Evolutionary conservation across 2,329 filamentous ascomycete species (phyloP).

Genomic region (Penicillium expansum): DNA sequence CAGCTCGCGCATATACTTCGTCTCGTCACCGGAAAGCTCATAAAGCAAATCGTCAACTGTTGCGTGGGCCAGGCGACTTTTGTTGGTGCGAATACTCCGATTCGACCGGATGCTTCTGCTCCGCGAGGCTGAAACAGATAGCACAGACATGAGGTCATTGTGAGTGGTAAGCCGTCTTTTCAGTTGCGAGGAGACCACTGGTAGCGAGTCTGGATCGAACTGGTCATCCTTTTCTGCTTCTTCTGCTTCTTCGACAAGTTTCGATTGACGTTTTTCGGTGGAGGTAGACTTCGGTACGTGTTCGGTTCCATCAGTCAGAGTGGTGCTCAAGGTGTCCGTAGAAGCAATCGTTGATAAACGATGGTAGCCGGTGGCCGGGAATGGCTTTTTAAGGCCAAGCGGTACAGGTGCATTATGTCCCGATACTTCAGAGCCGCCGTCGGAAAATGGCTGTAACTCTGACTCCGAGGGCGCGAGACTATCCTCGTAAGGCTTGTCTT

Average conservation of each 20-base stretch:
- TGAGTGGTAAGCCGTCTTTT: constrained; percentile 83
- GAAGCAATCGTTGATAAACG: constrained; percentile 59
- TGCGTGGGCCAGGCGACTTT: constrained; percentile 63
- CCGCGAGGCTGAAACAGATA: constrained; percentile 65
- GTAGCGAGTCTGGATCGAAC: constrained; percentile 43
- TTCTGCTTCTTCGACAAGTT: constrained; percentile 18
- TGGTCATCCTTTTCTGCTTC: constrained; percentile 42
- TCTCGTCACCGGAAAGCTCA: constrained; percentile 79
- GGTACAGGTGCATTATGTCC: constrained; percentile 40
- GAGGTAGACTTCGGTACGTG: constrained; percentile 1
- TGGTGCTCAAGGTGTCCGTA: constrained; percentile 50
- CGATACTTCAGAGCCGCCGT: constrained; percentile 38
- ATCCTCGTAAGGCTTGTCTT: constrained; percentile 21
- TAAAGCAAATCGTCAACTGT: constrained; percentile 73
- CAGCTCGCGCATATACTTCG: constrained; percentile 83
- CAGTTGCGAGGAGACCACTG: constrained; percentile 50
- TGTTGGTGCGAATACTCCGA: constrained; percentile 72
- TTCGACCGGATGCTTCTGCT: constrained; percentile 71
- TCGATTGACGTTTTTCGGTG: not conserved
- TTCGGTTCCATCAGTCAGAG: constrained; percentile 21
- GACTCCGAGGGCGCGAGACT: constrained; percentile 29
- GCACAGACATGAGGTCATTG: constrained; percentile 87
- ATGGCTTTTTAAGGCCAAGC: constrained; percentile 44
- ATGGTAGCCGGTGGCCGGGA: constrained; percentile 54
- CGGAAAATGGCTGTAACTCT: constrained; percentile 32